A percentile compares a stretch with the other conserved stretches of the same genome.
These are phyloP conservation scores for Striga hermonthica DNA, from an alignment of 305 asterid genomes.

Conservation along the genomic window DNA sequence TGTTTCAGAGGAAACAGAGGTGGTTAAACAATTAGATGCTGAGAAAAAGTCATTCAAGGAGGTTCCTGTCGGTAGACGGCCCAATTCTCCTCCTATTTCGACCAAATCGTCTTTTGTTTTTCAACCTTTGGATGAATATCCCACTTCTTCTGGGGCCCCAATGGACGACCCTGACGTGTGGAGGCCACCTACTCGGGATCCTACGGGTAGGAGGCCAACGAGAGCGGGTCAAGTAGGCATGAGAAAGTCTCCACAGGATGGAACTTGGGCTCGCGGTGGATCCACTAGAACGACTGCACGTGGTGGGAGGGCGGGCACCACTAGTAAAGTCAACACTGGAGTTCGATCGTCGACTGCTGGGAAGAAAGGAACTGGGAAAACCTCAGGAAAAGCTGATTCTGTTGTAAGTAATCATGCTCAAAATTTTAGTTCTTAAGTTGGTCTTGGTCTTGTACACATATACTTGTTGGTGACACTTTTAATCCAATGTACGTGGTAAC, in stretches of 20 bases:
- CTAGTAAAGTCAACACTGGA: constrained; percentile 68
- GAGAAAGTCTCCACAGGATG: constrained; percentile 87
- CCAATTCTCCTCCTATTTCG: constrained; percentile 87
- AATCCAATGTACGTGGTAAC: not conserved
- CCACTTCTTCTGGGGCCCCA: constrained; percentile 72
- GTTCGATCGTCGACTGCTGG: constrained; percentile 69
- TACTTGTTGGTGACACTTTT: constrained; percentile 1
- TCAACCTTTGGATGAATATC: constrained; percentile 89
- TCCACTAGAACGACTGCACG: constrained; percentile 63
- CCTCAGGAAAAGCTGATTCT: constrained; percentile 66
- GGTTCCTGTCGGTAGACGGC: constrained; percentile 64
- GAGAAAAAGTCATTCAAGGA: constrained; percentile 90
- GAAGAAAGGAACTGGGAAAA: constrained; percentile 64
- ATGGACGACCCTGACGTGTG: constrained; percentile 97
- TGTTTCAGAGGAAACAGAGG: constrained; percentile 86
- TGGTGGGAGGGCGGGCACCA: constrained; percentile 71
- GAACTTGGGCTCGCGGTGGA: constrained; percentile 86
- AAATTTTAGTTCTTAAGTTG: constrained; percentile 20
- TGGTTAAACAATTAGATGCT: constrained; percentile 88
- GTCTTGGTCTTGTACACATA: not conserved
- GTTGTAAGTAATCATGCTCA: constrained; percentile 46
- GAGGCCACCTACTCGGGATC: constrained; percentile 92
- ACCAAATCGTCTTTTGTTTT: constrained; percentile 84
- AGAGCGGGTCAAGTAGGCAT: constrained; percentile 68
- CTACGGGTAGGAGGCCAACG: constrained; percentile 61